phyloP scores from a whole-genome alignment of 2,329 filamentous ascomycete genomes.

The Rosellinia necatrix region DNA sequence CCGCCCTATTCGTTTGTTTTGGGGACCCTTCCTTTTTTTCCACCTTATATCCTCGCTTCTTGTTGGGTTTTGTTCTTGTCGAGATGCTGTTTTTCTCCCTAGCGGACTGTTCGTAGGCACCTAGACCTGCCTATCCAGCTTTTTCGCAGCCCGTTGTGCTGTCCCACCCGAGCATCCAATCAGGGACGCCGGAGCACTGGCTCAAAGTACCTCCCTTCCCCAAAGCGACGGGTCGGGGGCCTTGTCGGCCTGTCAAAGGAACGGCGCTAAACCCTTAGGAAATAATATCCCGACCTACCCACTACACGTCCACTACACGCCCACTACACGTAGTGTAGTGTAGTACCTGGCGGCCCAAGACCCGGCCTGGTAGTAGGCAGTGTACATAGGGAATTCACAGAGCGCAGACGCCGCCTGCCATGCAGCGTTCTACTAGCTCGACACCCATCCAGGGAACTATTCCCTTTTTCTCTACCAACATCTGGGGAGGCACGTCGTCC shows the following conservation, averaged over 20 bases:
- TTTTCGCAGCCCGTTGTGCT: background rate
- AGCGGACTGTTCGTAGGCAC: background rate
- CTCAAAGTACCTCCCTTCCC: conserved; percentile 2
- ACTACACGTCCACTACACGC: too few species aligned
- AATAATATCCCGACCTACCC: conserved; percentile 20
- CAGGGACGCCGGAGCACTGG: background rate
- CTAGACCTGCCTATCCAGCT: background rate
- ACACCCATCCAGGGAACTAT: conserved; percentile 26
- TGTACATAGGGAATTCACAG: conserved; percentile 14
- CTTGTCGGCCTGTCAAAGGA: conserved; percentile 18
- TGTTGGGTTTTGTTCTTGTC: background rate
- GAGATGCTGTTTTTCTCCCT: background rate
- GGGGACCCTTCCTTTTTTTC: background rate
- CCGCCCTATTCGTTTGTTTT: background rate
- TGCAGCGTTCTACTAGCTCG: conserved; percentile 27
- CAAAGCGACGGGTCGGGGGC: conserved; percentile 7
- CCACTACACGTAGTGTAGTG: too few species aligned
- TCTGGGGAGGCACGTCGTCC: conserved; percentile 34
- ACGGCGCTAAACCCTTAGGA: conserved; percentile 25
- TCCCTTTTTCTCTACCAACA: conserved; percentile 39
- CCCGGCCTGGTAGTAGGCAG: too few species aligned
- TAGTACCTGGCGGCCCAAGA: too few species aligned
- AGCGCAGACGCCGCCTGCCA: conserved; percentile 15
- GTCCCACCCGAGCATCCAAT: conserved; percentile 18
- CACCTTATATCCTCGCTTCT: background rate